Conservation (phyloP, 2,329 filamentous ascomycete genomes). For the Harringtonia lauricola region DNA sequence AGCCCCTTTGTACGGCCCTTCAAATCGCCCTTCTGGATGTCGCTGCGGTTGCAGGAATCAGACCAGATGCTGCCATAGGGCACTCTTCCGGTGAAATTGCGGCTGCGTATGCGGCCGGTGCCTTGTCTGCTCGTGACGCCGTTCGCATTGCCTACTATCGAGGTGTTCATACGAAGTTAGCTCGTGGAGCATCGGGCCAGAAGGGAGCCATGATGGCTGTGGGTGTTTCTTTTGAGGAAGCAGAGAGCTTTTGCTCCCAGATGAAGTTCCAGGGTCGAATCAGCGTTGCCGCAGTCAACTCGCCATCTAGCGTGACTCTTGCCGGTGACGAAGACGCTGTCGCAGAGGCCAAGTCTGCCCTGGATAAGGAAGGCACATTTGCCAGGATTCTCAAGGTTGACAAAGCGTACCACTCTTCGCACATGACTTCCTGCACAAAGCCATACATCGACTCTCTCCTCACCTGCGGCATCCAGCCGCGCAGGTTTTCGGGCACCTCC, state of each 20-base stretch:
- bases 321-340: slow-evolving; percentile 19
- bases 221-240: slow-evolving; percentile 1
- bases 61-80: slow-evolving; percentile 15
- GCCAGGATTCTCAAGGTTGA: slow-evolving; percentile 22
- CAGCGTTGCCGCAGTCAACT: too few relatives aligned
- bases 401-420: slow-evolving; percentile 29
- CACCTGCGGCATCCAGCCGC: too few relatives aligned
- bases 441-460: slow-evolving; percentile 3
- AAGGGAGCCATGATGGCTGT: slow-evolving; percentile 11
- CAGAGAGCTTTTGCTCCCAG: neutral
- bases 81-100: slow-evolving; percentile 23
- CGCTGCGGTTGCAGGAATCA: slow-evolving; percentile 14
- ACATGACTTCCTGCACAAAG: slow-evolving; percentile 18
- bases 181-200: too few relatives aligned
- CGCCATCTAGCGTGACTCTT: too few relatives aligned
- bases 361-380: too few relatives aligned
- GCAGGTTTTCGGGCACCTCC: too few relatives aligned
- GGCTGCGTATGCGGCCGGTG: slow-evolving; percentile 17
- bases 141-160: slow-evolving; percentile 7
- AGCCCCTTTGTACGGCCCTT: slow-evolving; percentile 18
- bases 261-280: neutral
- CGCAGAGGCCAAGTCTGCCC: slow-evolving; percentile 13
- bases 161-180: slow-evolving; percentile 4
- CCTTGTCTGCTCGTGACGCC: slow-evolving; percentile 7
- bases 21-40: slow-evolving; percentile 19